A percentile compares a stretch with the other conserved stretches of the same genome.
phyloP scores from a whole-genome alignment of 2,329 filamentous ascomycete species.

The Neonectria sp. region DNA sequence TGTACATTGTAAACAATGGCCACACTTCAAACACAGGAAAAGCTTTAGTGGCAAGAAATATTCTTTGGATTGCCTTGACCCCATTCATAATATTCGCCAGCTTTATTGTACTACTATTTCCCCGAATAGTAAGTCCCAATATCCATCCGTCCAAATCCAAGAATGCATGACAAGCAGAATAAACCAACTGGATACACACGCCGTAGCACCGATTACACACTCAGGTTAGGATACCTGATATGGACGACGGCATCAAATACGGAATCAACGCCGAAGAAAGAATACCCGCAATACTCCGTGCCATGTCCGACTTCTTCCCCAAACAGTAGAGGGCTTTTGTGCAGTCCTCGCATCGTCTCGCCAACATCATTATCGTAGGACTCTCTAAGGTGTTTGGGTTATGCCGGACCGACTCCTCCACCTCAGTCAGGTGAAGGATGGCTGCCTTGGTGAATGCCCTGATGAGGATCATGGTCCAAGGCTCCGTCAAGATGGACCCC shows the following conservation, averaged over 20 bases:
- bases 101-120: neutral
- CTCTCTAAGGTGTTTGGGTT: conserved; percentile 44
- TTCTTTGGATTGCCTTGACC: neutral
- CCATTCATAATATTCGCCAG: neutral
- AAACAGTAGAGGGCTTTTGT: conserved; percentile 68
- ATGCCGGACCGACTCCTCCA: conserved; percentile 46
- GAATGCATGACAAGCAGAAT: neutral
- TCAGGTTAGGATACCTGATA: conserved; percentile 37
- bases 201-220: conserved; percentile 31
- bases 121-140: conserved; percentile 15
- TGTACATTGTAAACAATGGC: neutral
- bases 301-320: conserved; percentile 69
- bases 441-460: conserved; percentile 66
- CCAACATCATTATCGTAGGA: conserved; percentile 44
- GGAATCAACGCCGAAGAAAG: conserved; percentile 44
- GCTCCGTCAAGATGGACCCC: conserved; percentile 71
- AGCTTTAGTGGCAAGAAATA: neutral
- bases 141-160: conserved; percentile 9
- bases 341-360: conserved; percentile 62
- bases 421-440: conserved; percentile 55
- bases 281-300: conserved; percentile 47
- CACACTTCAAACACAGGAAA: neutral
- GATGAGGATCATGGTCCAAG: conserved; percentile 71
- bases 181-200: conserved; percentile 5
- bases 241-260: conserved; percentile 42